Conservation (phyloP, 1,284 basidiomycete genomes). For the Puccinia horiana region DNA sequence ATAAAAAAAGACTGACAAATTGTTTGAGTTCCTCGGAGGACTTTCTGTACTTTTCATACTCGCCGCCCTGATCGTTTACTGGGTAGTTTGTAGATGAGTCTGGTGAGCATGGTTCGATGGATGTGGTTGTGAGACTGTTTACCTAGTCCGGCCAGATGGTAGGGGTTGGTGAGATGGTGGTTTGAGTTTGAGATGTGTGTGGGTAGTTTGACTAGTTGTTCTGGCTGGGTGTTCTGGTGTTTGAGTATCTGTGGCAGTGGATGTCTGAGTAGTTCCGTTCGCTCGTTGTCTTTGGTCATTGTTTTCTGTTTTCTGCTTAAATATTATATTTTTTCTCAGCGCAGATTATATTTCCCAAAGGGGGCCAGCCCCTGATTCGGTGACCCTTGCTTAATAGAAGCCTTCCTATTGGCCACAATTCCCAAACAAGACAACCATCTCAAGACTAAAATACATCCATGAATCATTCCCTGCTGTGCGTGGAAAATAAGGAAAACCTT, state of each 20-base stretch:
- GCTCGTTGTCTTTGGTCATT: neutral
- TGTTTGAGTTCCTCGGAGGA: conserved; percentile 23
- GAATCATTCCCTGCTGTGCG: too few species aligned
- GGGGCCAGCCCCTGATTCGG: too few species aligned
- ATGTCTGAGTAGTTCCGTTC: conserved; percentile 3
- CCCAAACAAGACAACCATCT: too few species aligned
- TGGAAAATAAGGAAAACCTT: neutral
- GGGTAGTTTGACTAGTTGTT: neutral
- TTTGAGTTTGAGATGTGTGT: conserved; percentile 16
- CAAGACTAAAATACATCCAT: too few species aligned
- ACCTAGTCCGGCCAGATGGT: conserved; percentile 41
- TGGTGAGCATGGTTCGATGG: neutral
- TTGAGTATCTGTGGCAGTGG: conserved; percentile 28
- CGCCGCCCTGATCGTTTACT: conserved; percentile 42
- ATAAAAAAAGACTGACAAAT: neutral
- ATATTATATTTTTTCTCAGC: too few species aligned
- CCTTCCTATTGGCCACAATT: too few species aligned
- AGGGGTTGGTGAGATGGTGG: conserved; percentile 18
- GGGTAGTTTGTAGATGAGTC: neutral
- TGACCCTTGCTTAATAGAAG: too few species aligned
- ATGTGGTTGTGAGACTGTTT: too few species aligned
- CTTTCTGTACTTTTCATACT: conserved; percentile 31
- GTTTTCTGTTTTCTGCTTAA: neutral
- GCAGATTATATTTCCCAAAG: too few species aligned
- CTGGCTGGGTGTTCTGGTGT: conserved; percentile 2